phyloP scores from a whole-genome alignment of 495 filamentous ascomycete genomes.

The Alectoria sarmentosa region DNA sequence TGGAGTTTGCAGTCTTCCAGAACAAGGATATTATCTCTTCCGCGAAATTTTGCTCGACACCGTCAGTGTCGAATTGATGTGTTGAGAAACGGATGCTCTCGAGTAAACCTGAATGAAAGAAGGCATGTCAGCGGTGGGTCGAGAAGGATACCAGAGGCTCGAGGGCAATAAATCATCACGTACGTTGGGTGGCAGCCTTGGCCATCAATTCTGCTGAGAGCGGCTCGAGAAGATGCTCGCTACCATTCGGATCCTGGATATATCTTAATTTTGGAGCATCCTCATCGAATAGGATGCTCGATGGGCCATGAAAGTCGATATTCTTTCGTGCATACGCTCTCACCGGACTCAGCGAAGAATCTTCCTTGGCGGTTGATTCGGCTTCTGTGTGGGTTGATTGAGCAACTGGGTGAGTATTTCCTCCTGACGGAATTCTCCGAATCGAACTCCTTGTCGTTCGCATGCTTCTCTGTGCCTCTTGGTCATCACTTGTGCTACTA shows the following conservation, averaged over 20 bases:
- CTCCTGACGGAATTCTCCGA: background rate
- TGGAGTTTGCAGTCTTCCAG: background rate
- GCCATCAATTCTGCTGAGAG: background rate
- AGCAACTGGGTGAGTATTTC: background rate
- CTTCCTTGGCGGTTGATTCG: background rate
- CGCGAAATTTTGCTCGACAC: background rate
- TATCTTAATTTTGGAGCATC: background rate
- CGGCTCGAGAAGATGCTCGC: background rate
- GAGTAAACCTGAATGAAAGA: background rate
- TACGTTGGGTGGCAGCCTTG: background rate
- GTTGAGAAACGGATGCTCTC: background rate
- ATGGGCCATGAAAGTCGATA: background rate
- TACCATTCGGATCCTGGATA: background rate
- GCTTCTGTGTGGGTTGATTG: background rate
- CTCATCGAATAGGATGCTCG: background rate
- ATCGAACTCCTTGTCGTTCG: background rate
- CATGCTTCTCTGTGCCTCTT: background rate
- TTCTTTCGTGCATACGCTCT: background rate
- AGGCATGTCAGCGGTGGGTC: background rate
- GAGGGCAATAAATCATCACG: background rate
- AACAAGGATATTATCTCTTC: background rate
- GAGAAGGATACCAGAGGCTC: background rate
- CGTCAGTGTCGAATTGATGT: background rate
- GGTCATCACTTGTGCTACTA: background rate
- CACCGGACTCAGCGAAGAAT: background rate